These are phyloP conservation scores for Pythium aphanidermatum DNA, from an alignment of 352 stramenopile species.

Conservation along the genomic window DNA sequence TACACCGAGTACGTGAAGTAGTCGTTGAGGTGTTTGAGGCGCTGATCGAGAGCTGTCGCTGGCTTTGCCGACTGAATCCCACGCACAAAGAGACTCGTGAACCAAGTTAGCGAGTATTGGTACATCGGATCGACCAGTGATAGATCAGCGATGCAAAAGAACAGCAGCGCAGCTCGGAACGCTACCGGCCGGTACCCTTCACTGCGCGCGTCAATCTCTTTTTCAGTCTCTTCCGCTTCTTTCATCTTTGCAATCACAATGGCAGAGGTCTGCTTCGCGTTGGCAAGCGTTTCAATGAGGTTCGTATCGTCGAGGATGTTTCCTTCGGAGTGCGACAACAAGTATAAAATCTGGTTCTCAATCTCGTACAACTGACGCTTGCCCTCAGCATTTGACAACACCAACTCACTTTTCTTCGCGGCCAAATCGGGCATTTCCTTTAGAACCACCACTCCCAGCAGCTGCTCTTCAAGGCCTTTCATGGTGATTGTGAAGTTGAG, in stretches of 20 bases:
- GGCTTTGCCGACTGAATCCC: slow-evolving; percentile 78
- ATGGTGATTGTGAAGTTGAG: slow-evolving; percentile 93
- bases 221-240: slow-evolving; percentile 88
- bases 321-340: slow-evolving; percentile 87
- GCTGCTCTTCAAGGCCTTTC: slow-evolving; percentile 88
- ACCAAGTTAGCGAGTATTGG: slow-evolving; percentile 93
- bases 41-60: slow-evolving; percentile 56
- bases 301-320: slow-evolving; percentile 93
- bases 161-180: slow-evolving; percentile 83
- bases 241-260: slow-evolving; percentile 88
- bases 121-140: slow-evolving; percentile 88
- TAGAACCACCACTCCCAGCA: slow-evolving; percentile 84
- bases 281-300: slow-evolving; percentile 87
- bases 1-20: slow-evolving; percentile 94
- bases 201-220: slow-evolving; percentile 85
- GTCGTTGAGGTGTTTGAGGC: slow-evolving; percentile 87
- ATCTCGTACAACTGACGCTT: slow-evolving; percentile 90
- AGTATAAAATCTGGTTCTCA: slow-evolving; percentile 89
- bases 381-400: slow-evolving; percentile 83
- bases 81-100: slow-evolving; percentile 89
- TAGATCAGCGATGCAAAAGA: slow-evolving; percentile 90
- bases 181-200: slow-evolving; percentile 85
- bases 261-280: slow-evolving; percentile 70
- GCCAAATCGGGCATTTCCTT: slow-evolving; percentile 88
- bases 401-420: slow-evolving; percentile 89